Conservation (phyloP, 257 asterid species). For the Solanum chiquidenum region DNA sequence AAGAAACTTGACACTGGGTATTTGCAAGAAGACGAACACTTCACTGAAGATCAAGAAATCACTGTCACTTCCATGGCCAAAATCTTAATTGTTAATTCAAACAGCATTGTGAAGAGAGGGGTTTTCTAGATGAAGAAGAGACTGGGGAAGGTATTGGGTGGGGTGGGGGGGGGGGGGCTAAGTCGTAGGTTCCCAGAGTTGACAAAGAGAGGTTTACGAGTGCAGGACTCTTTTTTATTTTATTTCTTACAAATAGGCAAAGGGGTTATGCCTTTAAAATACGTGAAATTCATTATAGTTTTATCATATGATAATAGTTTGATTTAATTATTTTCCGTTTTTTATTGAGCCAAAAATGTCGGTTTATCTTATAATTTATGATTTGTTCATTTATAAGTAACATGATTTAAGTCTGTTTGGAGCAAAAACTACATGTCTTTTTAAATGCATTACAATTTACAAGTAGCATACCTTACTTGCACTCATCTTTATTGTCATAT, state of each 20-base stretch:
- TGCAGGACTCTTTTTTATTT: not conserved
- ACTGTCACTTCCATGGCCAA: not conserved
- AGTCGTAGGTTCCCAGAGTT: not conserved
- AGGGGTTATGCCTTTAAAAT: too few species aligned
- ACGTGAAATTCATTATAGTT: not conserved
- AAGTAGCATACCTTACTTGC: not conserved
- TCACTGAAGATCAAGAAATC: not conserved
- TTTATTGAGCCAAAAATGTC: not conserved
- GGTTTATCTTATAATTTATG: not conserved
- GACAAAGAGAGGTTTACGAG: not conserved
- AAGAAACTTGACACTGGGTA: not conserved
- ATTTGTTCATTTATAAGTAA: too few species aligned
- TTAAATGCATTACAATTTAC: not conserved
- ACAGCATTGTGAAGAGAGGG: not conserved
- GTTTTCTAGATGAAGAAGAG: not conserved
- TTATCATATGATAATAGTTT: not conserved
- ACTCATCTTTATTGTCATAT: not conserved
- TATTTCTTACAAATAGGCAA: not conserved
- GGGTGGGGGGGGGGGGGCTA: not conserved
- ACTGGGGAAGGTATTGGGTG: not conserved
- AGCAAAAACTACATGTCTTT: not conserved
- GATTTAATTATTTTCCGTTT: not conserved
- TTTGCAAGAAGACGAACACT: not conserved
- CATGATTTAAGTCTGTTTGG: too few species aligned
- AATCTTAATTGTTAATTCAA: not conserved